A percentile compares a stretch with the other conserved stretches of the same genome.
Evolutionary conservation across 2,329 filamentous ascomycete genomes (phyloP).

Genomic region (Cladophialophora yegresii): DNA sequence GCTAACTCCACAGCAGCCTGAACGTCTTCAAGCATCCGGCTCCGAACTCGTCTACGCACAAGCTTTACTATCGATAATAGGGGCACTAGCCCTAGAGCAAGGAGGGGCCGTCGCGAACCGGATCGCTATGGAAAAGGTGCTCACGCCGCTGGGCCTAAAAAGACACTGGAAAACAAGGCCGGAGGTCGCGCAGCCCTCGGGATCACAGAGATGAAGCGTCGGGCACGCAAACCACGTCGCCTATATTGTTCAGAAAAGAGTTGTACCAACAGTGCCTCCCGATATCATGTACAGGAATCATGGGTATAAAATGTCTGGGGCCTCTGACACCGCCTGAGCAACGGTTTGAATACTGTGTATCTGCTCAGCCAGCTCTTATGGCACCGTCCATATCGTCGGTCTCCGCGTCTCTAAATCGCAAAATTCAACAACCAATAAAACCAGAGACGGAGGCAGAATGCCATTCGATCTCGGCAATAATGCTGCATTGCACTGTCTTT

Average conservation of each 20-base stretch:
- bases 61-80: constrained; percentile 80
- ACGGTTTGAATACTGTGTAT: constrained; percentile 51
- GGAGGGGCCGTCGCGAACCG: constrained; percentile 76
- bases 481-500: constrained; percentile 84
- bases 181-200: constrained; percentile 33
- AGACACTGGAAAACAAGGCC: constrained; percentile 34
- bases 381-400: constrained; percentile 55
- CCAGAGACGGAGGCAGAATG: constrained; percentile 68
- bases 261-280: constrained; percentile 21
- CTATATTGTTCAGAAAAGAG: neutral
- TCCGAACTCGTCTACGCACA: constrained; percentile 72
- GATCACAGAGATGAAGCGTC: neutral
- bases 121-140: constrained; percentile 73
- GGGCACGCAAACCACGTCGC: neutral
- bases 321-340: constrained; percentile 85
- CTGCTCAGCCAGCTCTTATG: constrained; percentile 74
- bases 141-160: constrained; percentile 55
- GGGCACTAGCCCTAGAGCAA: constrained; percentile 84
- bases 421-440: constrained; percentile 63
- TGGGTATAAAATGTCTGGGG: constrained; percentile 61
- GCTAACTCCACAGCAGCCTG: constrained; percentile 40
- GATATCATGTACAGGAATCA: constrained; percentile 19
- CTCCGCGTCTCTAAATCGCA: constrained; percentile 65
- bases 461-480: constrained; percentile 56
- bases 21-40: constrained; percentile 72